phyloP scores from a whole-genome alignment of 2,329 filamentous ascomycete genomes.

The Orbilia quercus region DNA sequence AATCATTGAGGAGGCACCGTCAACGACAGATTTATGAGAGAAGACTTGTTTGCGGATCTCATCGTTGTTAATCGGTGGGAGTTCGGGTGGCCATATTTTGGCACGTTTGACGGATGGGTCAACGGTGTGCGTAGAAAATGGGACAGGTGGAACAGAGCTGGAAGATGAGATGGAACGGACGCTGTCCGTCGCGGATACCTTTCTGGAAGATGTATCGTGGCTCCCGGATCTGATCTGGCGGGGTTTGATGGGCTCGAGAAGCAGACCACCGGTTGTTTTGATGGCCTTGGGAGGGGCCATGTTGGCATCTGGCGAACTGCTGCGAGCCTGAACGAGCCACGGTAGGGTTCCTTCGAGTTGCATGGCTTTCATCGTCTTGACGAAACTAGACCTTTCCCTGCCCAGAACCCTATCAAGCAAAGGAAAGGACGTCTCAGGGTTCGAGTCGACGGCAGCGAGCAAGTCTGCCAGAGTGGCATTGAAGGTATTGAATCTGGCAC shows the following conservation, averaged over 20 bases:
- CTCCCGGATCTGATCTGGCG: conserved; percentile 4
- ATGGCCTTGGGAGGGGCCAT: conserved; percentile 31
- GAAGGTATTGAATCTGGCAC: conserved; percentile 56
- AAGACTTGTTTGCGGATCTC: conserved; percentile 59
- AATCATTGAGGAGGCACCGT: conserved; percentile 57
- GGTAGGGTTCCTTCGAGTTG: conserved; percentile 63
- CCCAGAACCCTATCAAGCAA: conserved; percentile 56
- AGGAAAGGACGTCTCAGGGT: conserved; percentile 20
- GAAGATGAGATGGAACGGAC: conserved; percentile 35
- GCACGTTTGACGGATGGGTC: conserved; percentile 47
- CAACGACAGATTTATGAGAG: conserved; percentile 59
- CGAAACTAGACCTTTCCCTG: conserved; percentile 57
- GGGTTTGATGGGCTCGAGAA: conserved; percentile 34
- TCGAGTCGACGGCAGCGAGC: conserved; percentile 45
- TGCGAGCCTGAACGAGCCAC: conserved; percentile 51
- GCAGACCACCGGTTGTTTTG: conserved; percentile 37
- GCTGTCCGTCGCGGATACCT: conserved; percentile 37
- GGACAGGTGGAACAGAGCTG: conserved; percentile 44
- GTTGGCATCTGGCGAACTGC: conserved; percentile 2
- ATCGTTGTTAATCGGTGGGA: conserved; percentile 57
- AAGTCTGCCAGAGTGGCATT: conserved; percentile 57
- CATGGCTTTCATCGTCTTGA: conserved; percentile 67
- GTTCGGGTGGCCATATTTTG: conserved; percentile 59
- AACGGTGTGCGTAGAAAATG: conserved; percentile 37
- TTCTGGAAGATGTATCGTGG: conserved; percentile 25